Conservation (phyloP, 1,284 basidiomycete species). For the Ceratobasidium papillatum region DNA sequence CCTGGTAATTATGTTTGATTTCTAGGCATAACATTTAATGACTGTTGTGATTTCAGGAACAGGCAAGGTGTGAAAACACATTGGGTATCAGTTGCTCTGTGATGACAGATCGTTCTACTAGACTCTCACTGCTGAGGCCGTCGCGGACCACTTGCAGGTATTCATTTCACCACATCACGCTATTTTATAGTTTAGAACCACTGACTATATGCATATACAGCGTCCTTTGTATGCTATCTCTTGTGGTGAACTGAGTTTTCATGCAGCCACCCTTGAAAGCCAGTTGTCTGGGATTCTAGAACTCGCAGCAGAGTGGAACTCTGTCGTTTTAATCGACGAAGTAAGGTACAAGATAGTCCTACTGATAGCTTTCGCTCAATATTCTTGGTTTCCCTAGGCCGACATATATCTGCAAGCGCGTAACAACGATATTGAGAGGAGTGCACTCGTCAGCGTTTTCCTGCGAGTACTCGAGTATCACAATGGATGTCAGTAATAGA, state of each 20-base stretch:
- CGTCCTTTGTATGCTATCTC: slow-evolving; percentile 14
- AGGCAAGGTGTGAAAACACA: neutral
- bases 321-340: slow-evolving; percentile 20
- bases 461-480: slow-evolving; percentile 22
- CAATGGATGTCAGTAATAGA: neutral
- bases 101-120: neutral
- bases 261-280: neutral
- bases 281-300: neutral
- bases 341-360: neutral
- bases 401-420: slow-evolving; percentile 22
- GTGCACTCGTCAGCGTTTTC: slow-evolving; percentile 8
- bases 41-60: neutral
- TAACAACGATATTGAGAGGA: neutral
- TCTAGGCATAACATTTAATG: neutral
- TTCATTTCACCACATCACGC: neutral
- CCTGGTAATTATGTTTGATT: neutral
- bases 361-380: neutral
- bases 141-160: slow-evolving; percentile 12
- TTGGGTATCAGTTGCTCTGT: no score
- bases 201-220: neutral
- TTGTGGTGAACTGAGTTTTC: neutral
- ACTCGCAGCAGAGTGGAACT: neutral
- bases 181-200: neutral
- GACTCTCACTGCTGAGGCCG: slow-evolving; percentile 27
- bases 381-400: neutral